Evolutionary conservation across 2,329 filamentous ascomycete genomes (phyloP), one percentile per base, ranked within the genome.

Genomic region (Xylariaceae sp.): DNA sequence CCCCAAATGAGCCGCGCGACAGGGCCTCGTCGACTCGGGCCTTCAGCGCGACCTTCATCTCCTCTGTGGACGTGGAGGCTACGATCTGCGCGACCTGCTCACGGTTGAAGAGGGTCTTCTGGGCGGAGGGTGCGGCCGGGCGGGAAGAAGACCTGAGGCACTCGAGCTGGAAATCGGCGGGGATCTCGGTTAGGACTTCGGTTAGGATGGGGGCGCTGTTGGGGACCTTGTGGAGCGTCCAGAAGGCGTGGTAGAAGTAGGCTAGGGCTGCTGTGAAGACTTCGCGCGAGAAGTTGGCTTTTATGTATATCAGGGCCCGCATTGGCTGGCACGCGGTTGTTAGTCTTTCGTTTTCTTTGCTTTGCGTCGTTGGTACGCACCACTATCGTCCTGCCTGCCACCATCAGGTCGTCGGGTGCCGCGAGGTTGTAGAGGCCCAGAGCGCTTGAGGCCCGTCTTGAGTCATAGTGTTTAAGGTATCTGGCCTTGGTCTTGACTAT

Each of bases 1-100:
- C 82, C 0, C 89, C 89, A 69, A 88, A 92, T 0, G 88, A 88
- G 0, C 88, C 88, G 47, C 72, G 74, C 36, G 81, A 78, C 15
- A 89, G 68, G 0, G 81, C 86, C 59, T 77, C 76, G 55, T 81
- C 75, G 16, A 87, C 91, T 41, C 77, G 77, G 5, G 70, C 72
- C 54, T 78, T 78, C 26, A 89, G 70, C 29, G 58, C 61, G 9
- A 68, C 65, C 67, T 72, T 77, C 60, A 73, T 67, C 58, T 79
- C 71, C 4, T 76, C 73, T 19, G 74, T 75, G 6, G 65, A 70
- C 0, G 79, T 75, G 0, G 77, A 81, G 2, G 2, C 71, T 65
- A 89, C 60, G 49, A 90, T 84, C 18, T 69, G 69, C 10, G 73
- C 65, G 1, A 84, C 77, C 44, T 89, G 77, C 1, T 71, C 67